Evolutionary conservation across 2,329 filamentous ascomycete species (phyloP).

Genomic region (Alternaria brassicicola): DNA sequence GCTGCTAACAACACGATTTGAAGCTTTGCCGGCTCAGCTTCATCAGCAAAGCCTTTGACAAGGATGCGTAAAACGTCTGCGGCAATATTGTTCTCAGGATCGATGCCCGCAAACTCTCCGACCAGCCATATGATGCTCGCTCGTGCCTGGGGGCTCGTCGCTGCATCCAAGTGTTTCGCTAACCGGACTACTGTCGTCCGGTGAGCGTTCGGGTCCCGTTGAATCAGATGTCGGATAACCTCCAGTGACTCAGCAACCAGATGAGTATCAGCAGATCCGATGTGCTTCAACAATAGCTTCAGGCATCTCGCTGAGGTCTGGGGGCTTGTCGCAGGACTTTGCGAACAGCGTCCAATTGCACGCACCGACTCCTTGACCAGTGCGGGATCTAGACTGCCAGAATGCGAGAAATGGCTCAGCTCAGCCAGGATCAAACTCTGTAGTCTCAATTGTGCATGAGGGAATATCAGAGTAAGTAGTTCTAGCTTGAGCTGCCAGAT

Average conservation of each 20-base stretch:
- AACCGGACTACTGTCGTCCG: constrained; percentile 84
- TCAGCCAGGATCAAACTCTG: constrained; percentile 91
- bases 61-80: constrained; percentile 90
- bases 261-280: constrained; percentile 84
- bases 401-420: constrained; percentile 95
- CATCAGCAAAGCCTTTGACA: constrained; percentile 80
- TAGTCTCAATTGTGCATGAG: constrained; percentile 73
- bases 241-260: constrained; percentile 92
- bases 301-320: constrained; percentile 74
- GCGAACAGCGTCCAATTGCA: constrained; percentile 91
- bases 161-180: constrained; percentile 88
- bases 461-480: constrained; percentile 87
- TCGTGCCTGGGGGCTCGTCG: constrained; percentile 83
- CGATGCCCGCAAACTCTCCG: constrained; percentile 84
- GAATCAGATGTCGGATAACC: constrained; percentile 93
- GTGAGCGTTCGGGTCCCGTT: constrained; percentile 83
- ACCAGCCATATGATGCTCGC: constrained; percentile 98
- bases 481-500: constrained; percentile 95
- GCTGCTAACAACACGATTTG: constrained; percentile 92
- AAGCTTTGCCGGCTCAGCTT: constrained; percentile 83
- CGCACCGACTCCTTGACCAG: constrained; percentile 88
- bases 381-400: constrained; percentile 73
- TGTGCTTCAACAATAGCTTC: constrained; percentile 80
- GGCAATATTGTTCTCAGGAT: constrained; percentile 86
- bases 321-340: constrained; percentile 56